These are phyloP conservation scores for Parietaria judaica DNA, from an alignment of 306 rosid species.

Conservation along the genomic window DNA sequence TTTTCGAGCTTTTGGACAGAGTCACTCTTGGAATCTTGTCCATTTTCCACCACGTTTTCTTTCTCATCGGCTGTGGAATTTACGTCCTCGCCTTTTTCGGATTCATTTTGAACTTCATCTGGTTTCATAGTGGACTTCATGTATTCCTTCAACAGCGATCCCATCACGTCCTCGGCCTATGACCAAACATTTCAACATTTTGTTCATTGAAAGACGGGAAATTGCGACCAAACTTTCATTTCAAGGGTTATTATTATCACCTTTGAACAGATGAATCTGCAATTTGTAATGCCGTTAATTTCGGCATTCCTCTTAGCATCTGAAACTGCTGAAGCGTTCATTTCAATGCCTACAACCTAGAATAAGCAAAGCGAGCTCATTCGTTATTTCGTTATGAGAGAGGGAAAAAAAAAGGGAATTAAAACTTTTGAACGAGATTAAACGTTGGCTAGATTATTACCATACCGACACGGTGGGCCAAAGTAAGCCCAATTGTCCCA, in stretches of 20 bases:
- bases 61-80: constrained; percentile 20
- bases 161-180: constrained; percentile 97
- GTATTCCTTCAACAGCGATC: constrained; percentile 75
- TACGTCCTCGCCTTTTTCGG: constrained; percentile 27
- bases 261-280: constrained; percentile 78
- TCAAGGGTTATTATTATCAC: constrained; percentile 25
- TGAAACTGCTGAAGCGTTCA: constrained; percentile 89
- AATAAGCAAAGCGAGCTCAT: constrained; percentile 18
- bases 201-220: constrained; percentile 12
- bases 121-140: constrained; percentile 37
- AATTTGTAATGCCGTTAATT: constrained; percentile 79
- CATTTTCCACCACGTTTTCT: constrained; percentile 12
- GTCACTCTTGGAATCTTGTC: constrained; percentile 24
- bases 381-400: constrained; percentile 1
- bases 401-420: not conserved
- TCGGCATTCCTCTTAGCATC: constrained; percentile 90
- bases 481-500: constrained; percentile 95
- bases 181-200: not conserved
- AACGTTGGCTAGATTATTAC: constrained; percentile 51
- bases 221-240: too few relatives aligned
- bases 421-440: too few relatives aligned
- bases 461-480: constrained; percentile 94
- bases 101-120: constrained; percentile 24
- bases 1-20: constrained; percentile 35
- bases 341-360: constrained; percentile 96